phyloP scores from a whole-genome alignment of 2,329 filamentous ascomycete genomes.

The Plenodomus lindquistii region DNA sequence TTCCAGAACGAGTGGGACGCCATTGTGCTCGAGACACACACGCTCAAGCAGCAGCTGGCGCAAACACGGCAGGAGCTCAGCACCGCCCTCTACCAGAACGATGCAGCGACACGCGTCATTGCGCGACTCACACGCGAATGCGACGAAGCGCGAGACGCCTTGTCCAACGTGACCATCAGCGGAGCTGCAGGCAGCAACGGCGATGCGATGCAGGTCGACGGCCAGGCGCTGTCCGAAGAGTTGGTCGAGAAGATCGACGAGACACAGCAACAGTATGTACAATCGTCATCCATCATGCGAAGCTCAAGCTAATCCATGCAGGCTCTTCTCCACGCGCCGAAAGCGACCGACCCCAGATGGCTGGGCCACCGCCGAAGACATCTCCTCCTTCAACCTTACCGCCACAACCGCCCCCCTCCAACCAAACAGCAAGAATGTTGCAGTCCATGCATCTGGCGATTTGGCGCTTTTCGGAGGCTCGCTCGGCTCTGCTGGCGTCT shows the following conservation, averaged over 20 bases:
- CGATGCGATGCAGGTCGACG: conserved; percentile 93
- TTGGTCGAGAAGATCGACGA: conserved; percentile 75
- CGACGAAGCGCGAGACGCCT: conserved; percentile 86
- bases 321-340: conserved; percentile 83
- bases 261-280: conserved; percentile 75
- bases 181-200: conserved; percentile 59
- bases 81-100: conserved; percentile 92
- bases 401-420: conserved; percentile 61
- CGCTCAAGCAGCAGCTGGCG: conserved; percentile 82
- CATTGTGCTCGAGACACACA: conserved; percentile 87
- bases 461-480: conserved; percentile 74
- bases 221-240: conserved; percentile 72
- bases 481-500: conserved; percentile 76
- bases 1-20: conserved; percentile 99
- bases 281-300: background rate
- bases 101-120: conserved; percentile 95
- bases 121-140: conserved; percentile 86
- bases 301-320: conserved; percentile 47
- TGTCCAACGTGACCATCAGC: conserved; percentile 81
- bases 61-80: conserved; percentile 93
- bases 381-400: conserved; percentile 63
- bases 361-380: conserved; percentile 77
- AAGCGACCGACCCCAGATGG: conserved; percentile 84
- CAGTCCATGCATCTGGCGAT: conserved; percentile 63
- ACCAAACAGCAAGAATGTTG: conserved; percentile 61